These are phyloP conservation scores for Komagataella pastoris DNA, from an alignment of 805 yeast genomes.

Conservation along the genomic window DNA sequence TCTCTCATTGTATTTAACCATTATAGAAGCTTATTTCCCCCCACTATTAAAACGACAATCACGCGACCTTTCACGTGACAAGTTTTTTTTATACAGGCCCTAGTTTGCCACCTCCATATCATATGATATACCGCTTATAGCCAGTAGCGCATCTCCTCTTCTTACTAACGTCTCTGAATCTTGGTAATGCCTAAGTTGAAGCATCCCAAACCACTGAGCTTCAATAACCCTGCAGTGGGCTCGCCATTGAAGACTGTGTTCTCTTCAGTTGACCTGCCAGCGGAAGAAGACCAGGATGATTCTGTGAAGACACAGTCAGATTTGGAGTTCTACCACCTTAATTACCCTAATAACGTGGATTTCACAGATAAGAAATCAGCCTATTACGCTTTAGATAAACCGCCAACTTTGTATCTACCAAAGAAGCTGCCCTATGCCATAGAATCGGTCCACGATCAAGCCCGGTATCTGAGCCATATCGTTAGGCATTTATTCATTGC, in stretches of 20 bases:
- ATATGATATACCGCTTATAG: not conserved
- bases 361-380: constrained; percentile 9
- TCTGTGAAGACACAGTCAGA: not conserved
- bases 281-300: not conserved
- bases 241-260: not conserved
- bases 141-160: not conserved
- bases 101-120: not conserved
- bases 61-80: not conserved
- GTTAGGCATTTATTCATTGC: constrained; percentile 71
- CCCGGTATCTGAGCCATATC: constrained; percentile 67
- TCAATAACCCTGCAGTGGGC: not conserved
- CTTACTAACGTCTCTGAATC: not conserved
- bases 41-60: not conserved
- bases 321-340: not conserved
- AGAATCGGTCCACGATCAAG: constrained; percentile 56
- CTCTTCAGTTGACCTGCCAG: not conserved
- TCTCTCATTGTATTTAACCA: not conserved
- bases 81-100: not conserved
- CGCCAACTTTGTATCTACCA: constrained; percentile 11
- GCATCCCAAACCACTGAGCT: not conserved
- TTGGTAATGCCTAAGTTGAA: not conserved
- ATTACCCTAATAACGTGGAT: not conserved
- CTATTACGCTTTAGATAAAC: constrained; percentile 11
- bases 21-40: not conserved
- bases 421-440: constrained; percentile 53